phyloP scores from a whole-genome alignment of 83 land plant genomes.

The Picea engelmannii region DNA sequence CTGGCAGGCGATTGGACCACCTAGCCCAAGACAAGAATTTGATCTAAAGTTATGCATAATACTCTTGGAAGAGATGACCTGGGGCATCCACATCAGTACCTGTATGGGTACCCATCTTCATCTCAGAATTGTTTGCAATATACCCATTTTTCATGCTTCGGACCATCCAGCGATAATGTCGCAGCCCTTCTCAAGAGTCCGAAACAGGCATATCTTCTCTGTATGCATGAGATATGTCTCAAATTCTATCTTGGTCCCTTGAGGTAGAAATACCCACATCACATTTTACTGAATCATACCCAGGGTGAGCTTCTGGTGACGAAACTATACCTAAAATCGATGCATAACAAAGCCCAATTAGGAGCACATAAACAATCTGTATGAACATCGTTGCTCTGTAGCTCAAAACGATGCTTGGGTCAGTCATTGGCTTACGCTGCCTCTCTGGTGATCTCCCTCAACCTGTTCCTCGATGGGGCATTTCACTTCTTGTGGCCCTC shows the following conservation, averaged over 20 bases:
- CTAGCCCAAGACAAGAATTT: too few relatives aligned
- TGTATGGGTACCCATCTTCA: constrained; percentile 70
- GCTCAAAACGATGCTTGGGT: too few relatives aligned
- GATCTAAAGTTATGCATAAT: constrained; percentile 25
- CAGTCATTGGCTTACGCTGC: not conserved
- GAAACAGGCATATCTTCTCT: constrained; percentile 56
- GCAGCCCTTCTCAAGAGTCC: constrained; percentile 29
- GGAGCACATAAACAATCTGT: too few relatives aligned
- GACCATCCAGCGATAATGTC: too few relatives aligned
- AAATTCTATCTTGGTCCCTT: constrained; percentile 35
- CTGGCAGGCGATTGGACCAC: too few relatives aligned
- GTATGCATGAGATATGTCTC: constrained; percentile 65
- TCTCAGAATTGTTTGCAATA: constrained; percentile 61
- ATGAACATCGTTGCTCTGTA: too few relatives aligned
- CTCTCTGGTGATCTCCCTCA: constrained; percentile 11
- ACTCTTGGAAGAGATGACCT: constrained; percentile 62
- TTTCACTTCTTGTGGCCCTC: constrained; percentile 54
- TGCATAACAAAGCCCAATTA: too few relatives aligned
- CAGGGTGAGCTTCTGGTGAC: too few relatives aligned
- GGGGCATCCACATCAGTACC: constrained; percentile 89
- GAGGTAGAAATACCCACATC: not conserved
- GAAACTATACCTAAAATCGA: too few relatives aligned
- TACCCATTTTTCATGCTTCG: constrained; percentile 71
- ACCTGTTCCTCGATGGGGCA: constrained; percentile 29
- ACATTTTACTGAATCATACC: not conserved